Conservation (phyloP, 768 basidiomycete species). For the Lactarius evosmus region DNA sequence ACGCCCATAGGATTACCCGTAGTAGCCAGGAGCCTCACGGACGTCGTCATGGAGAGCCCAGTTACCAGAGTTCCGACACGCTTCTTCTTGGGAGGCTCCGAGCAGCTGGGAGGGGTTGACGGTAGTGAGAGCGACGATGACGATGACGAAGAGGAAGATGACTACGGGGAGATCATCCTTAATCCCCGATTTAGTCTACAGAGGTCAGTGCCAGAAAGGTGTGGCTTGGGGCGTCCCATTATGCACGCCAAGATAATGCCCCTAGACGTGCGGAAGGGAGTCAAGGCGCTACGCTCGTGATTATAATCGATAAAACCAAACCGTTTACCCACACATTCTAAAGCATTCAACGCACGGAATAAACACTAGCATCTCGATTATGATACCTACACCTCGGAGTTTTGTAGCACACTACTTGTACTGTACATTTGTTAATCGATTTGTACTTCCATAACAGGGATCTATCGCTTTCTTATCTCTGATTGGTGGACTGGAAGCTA, state of each 20-base stretch:
- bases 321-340: conserved; percentile 16
- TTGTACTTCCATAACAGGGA: conserved; percentile 10
- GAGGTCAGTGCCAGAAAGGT: conserved; percentile 4
- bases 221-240: background rate
- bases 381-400: conserved; percentile 2
- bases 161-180: conserved; percentile 27
- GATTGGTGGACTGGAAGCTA: background rate
- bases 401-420: conserved; percentile 22
- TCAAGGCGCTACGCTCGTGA: conserved; percentile 11
- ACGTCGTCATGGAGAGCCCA: conserved; percentile 6
- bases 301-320: background rate
- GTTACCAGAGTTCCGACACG: background rate
- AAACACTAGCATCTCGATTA: conserved; percentile 1
- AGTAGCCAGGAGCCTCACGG: conserved; percentile 17
- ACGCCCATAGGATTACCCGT: conserved; percentile 24
- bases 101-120: conserved; percentile 3
- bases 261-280: conserved; percentile 2
- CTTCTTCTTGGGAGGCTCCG: conserved; percentile 19
- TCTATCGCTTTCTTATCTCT: background rate
- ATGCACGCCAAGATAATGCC: conserved; percentile 10
- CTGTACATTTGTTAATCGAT: conserved; percentile 25
- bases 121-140: conserved; percentile 19
- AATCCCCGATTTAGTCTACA: conserved; percentile 22
- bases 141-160: conserved; percentile 26
- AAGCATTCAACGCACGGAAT: conserved; percentile 1